Percentiles rank a stretch among this genome's conserved stretches.
Evolutionary conservation across 345 rosid genomes (phyloP).

Genomic region (Eutrema japonicum): DNA sequence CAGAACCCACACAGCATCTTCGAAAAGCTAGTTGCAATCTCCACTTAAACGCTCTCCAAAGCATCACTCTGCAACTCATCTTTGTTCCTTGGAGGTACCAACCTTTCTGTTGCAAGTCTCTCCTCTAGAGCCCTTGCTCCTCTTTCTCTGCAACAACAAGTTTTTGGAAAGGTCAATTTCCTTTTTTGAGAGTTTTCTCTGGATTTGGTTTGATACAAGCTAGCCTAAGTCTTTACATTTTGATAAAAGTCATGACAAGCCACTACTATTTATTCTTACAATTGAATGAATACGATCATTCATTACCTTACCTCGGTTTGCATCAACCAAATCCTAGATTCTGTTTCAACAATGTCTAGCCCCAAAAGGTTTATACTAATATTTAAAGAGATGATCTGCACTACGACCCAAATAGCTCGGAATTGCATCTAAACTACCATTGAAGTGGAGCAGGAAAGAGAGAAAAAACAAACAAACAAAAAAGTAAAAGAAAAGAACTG

Average conservation of each 20-base stretch:
- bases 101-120: conserved; percentile 81
- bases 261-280: conserved; percentile 3
- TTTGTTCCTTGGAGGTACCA: conserved; percentile 55
- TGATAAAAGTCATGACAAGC: conserved; percentile 11
- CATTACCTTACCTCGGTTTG: conserved; percentile 14
- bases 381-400: conserved; percentile 12
- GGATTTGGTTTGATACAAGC: neutral
- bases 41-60: conserved; percentile 60
- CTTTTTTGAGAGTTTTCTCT: conserved; percentile 1
- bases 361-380: neutral
- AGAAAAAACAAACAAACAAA: neutral
- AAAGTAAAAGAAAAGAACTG: neutral
- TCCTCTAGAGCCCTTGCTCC: conserved; percentile 99
- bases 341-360: conserved; percentile 18
- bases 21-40: conserved; percentile 28
- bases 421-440: conserved; percentile 15
- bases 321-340: conserved; percentile 17
- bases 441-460: conserved; percentile 4
- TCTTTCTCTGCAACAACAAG: conserved; percentile 71
- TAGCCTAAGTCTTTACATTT: neutral
- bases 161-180: neutral
- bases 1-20: conserved; percentile 40
- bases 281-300: neutral
- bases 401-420: neutral
- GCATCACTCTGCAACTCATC: conserved; percentile 66